Conservation (phyloP, 164 flowering plant species). For the Tetrastigma voinierianum region DNA sequence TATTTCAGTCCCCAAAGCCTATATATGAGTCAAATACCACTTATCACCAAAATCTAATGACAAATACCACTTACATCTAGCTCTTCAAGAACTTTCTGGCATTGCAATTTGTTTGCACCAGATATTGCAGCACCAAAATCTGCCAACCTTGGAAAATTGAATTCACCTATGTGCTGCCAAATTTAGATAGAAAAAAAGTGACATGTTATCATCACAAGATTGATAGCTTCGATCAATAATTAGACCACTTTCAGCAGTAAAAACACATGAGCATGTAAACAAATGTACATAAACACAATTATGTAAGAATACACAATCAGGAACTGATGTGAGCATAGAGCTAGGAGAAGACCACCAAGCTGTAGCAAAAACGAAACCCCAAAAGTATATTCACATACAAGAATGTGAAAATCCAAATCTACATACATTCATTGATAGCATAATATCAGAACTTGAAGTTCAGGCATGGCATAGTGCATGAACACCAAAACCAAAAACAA, state of each 20-base stretch:
- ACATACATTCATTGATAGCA: no score
- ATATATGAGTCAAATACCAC: no score
- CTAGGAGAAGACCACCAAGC: neutral
- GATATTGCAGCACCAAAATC: constrained; percentile 99
- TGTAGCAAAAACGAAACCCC: neutral
- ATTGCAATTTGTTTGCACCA: constrained; percentile 78
- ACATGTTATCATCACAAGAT: neutral
- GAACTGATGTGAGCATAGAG: no score
- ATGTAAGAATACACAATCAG: neutral
- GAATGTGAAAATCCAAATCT: neutral
- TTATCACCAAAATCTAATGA: neutral
- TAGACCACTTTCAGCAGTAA: neutral
- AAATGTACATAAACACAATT: neutral
- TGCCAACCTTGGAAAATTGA: constrained; percentile 83
- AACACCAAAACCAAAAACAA: neutral
- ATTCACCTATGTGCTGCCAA: constrained; percentile 93
- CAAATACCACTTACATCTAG: constrained; percentile 69
- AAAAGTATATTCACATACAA: neutral
- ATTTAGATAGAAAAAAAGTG: neutral
- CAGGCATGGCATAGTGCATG: neutral
- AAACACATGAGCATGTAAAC: no score
- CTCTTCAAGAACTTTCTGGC: constrained; percentile 94
- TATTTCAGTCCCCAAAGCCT: no score
- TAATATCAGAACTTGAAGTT: no score
- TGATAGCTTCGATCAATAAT: neutral